Base-by-base conservation (phyloP, 495 filamentous ascomycete species). In the Chaetomidium leptoderma region DNA sequence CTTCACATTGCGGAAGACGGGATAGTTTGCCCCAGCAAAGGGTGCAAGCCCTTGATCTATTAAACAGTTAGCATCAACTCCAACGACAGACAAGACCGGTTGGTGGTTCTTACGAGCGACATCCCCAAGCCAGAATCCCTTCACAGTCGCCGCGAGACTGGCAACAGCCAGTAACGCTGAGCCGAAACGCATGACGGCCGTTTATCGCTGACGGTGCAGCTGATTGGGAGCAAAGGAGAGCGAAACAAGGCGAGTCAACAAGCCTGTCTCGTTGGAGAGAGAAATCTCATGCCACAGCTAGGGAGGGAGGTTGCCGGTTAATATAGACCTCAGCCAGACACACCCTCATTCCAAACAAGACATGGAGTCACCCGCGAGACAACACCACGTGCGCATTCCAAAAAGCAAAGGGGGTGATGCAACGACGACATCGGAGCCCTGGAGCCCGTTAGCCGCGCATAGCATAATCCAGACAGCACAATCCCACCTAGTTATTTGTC, bases 1-100 rank as follows among this genome's bases (percentile, higher is more conserved):
- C 63, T 77, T 83, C 23, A 84, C 79, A 61, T 83, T 85, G 21
- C 83, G 76, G 47, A 81, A 85, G 5, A 84, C 78, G 11, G 74
- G 66, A 54, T 83, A 84, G 17, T 72, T 69, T 11, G 68, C 24
- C 23, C 65, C 66, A 3, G 67, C 70, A 59, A 76, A 79, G 35
- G 79, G 75, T 2, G 77, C 76, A 57, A 73, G 52, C 2, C 79
- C 78, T 61, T 72, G 73, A 60, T 81, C 74, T 76, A 51, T 48
- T 16, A 45, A 47, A 58, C 55, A 60, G 53, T 33, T 23, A 51
- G 37, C 42, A 40, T 23, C 14, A 39, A 14, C 23, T 10, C 35
- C 45, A 51, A 14, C 4, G 4, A 21, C 9, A 37, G 6, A 27
- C 5, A 37, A 44, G 10, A 36, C 44, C 51, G 35, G 30, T 7